Evolutionary conservation across 2,329 filamentous ascomycete species (phyloP), one percentile per base, ranked within the genome.

Genomic region (Ceratocystis smalleyi): DNA sequence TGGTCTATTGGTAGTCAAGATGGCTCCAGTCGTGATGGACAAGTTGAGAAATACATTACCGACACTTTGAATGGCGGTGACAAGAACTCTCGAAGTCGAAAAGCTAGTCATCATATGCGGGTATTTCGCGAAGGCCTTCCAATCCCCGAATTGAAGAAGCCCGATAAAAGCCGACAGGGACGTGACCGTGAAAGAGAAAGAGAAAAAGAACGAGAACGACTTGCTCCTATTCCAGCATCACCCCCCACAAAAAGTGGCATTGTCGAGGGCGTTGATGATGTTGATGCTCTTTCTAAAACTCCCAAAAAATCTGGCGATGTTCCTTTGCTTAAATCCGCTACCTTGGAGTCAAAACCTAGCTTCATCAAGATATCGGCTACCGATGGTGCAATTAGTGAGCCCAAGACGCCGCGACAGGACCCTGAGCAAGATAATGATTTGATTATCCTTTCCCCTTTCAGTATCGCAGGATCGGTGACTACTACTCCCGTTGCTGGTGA

Each of bases 121-220:
- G 84, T 86, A 69, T 87, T 87, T 75, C 84, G 83, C 67, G 83
- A 86, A 71, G 83, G 82, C 43, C 73, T 85, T n/a, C 71, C 72
- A 2, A 80, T 84, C 63, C 82, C 85, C 55, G 81, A 80, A 70
- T 70, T 73, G 51, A 81, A 79, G 69, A 80, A 78, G 68, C 80
- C 76, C 68, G 83, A 83, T 10, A 71, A 54, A 27, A 64, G 32
- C 32, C 61, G 55, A 4, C 59, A 62, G 22, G 60, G 49, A 35
- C 59, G 54, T 27, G 66, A 63, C 40, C 59, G 45, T 27, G 67
- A 63, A 32, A 10, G 61, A 32, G 64, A 66, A 61, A 63, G 40
- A 17, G 64, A 65, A 22, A 55, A 60, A 22, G 64, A 62, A 43
- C 24, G 12, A 40, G 64, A 62, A 10, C 40, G 35, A 10, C 22